These are phyloP conservation scores for Backusella parvicylindrica DNA, from an alignment of 192 early-diverging fungal species.

Conservation along the genomic window DNA sequence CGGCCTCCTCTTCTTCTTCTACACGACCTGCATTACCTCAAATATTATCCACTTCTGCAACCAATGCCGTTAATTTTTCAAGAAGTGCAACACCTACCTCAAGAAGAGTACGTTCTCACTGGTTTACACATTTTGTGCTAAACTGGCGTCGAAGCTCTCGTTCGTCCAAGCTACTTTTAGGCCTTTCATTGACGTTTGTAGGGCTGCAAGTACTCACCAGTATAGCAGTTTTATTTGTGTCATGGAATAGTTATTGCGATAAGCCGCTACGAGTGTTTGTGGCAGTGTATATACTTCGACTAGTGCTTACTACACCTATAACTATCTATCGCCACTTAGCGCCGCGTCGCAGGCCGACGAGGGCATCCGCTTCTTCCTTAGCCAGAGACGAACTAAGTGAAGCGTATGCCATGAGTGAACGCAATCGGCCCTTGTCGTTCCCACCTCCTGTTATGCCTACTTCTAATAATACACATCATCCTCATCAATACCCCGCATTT, in stretches of 20 bases:
- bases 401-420: conserved; percentile 11
- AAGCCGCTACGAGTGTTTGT: conserved; percentile 57
- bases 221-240: conserved; percentile 49
- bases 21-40: conserved; percentile 26
- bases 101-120: conserved; percentile 37
- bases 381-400: conserved; percentile 4
- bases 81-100: conserved; percentile 33
- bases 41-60: conserved; percentile 20
- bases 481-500: neutral
- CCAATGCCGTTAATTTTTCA: conserved; percentile 23
- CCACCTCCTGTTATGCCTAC: neutral
- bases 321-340: conserved; percentile 56
- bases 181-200: conserved; percentile 24
- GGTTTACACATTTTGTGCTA: conserved; percentile 28
- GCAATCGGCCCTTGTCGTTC: neutral
- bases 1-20: conserved; percentile 19
- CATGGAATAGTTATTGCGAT: conserved; percentile 43
- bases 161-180: conserved; percentile 38
- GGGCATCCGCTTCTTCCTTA: neutral
- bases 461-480: neutral
- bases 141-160: conserved; percentile 39
- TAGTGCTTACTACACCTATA: conserved; percentile 60
- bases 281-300: conserved; percentile 54
- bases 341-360: conserved; percentile 34
- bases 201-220: conserved; percentile 30